Conservation (phyloP, 805 yeast species). For the Kregervanrija delftensis region DNA sequence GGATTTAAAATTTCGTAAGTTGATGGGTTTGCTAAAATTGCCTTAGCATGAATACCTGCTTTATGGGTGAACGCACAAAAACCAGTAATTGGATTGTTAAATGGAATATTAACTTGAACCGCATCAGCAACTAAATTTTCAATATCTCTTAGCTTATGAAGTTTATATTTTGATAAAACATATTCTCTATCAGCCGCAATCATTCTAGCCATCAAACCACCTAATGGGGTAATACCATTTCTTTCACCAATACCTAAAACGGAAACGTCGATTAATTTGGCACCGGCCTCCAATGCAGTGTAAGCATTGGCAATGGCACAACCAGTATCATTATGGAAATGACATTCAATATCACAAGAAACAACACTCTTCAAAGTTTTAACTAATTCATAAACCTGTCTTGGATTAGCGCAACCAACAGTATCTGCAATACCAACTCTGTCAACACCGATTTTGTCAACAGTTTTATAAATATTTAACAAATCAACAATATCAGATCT, state of each 20-base stretch:
- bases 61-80: constrained; percentile 99
- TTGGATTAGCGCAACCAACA: constrained; percentile 98
- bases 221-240: constrained; percentile 95
- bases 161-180: constrained; percentile 87
- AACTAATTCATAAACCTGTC: constrained; percentile 96
- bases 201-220: constrained; percentile 99
- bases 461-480: constrained; percentile 92
- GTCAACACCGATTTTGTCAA: constrained; percentile 95
- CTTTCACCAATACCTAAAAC: constrained; percentile 98
- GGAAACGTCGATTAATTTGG: constrained; percentile 87
- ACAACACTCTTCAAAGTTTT: constrained; percentile 91
- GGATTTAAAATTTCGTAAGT: constrained; percentile 97
- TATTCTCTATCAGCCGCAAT: constrained; percentile 97
- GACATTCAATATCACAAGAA: constrained; percentile 95
- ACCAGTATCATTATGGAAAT: constrained; percentile 98
- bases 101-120: constrained; percentile 94
- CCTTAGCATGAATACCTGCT: constrained; percentile 99
- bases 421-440: constrained; percentile 99
- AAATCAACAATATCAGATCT: constrained; percentile 94
- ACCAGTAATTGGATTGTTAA: constrained; percentile 97
- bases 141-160: constrained; percentile 91
- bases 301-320: constrained; percentile 98
- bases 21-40: constrained; percentile 95
- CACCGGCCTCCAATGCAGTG: constrained; percentile 97
- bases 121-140: constrained; percentile 96